A percentile compares a stretch with the other conserved stretches of the same genome.
phyloP scores from a whole-genome alignment of 106 monocot genomes.

The Dendrobium nobile region DNA sequence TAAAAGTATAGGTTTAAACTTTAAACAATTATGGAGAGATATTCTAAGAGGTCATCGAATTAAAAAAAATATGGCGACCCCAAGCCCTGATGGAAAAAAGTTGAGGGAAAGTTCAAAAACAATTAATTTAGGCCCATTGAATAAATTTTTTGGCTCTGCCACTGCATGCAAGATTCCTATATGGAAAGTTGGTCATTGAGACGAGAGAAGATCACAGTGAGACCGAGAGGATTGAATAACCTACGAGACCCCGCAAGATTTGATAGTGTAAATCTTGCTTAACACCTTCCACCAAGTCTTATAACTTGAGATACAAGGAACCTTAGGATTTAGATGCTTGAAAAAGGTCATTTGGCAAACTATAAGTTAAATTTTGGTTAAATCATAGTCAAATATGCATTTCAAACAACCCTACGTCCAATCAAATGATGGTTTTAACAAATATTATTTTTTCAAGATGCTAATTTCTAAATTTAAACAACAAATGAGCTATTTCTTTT shows the following conservation, averaged over 20 bases:
- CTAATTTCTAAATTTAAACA: background rate
- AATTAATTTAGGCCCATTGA: too few relatives aligned
- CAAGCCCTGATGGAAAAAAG: too few relatives aligned
- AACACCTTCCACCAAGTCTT: background rate
- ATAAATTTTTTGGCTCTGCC: too few relatives aligned
- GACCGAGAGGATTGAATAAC: background rate
- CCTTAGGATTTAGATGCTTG: too few relatives aligned
- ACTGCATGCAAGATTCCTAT: background rate
- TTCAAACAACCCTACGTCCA: background rate
- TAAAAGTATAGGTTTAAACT: too few relatives aligned
- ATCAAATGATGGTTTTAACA: background rate
- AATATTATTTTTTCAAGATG: background rate
- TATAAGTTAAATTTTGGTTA: background rate
- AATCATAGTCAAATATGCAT: background rate
- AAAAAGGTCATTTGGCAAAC: background rate
- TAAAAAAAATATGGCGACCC: too few relatives aligned
- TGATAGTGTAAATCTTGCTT: background rate
- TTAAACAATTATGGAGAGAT: too few relatives aligned
- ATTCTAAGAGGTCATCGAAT: too few relatives aligned
- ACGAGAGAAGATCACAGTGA: background rate
- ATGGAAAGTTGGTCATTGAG: background rate
- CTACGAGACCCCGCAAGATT: background rate
- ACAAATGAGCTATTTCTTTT: background rate
- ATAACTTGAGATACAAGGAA: too few relatives aligned
- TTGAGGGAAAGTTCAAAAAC: too few relatives aligned